These are phyloP conservation scores for Azolla pinnata DNA, from an alignment of 75 land plant species.

Conservation along the genomic window DNA sequence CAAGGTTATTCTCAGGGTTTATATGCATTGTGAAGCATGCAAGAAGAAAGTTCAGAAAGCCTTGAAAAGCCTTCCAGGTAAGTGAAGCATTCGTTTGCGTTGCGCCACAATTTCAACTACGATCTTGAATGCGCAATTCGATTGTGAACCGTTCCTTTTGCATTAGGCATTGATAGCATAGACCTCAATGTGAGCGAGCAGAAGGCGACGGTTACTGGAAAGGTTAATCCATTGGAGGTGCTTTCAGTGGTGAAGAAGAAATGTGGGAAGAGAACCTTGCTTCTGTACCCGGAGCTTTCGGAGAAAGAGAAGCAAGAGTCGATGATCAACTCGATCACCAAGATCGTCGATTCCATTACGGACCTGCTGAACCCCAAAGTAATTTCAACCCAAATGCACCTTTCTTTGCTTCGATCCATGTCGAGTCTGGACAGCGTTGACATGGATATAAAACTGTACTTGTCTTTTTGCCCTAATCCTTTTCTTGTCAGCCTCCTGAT, in stretches of 20 bases:
- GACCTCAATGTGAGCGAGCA: constrained; percentile 32
- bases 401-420: background rate
- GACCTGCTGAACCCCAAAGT: constrained; percentile 7
- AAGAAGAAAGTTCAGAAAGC: constrained; percentile 33
- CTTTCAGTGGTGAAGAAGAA: constrained; percentile 34
- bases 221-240: constrained; percentile 35
- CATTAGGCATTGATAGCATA: constrained; percentile 56
- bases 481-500: constrained; percentile 22
- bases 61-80: constrained; percentile 43
- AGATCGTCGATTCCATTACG: constrained; percentile 3
- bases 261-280: constrained; percentile 35
- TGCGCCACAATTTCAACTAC: too few relatives aligned
- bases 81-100: background rate
- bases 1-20: constrained; percentile 42
- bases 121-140: too few relatives aligned
- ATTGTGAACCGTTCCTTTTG: too few relatives aligned
- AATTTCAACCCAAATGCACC: background rate
- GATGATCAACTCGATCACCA: constrained; percentile 5
- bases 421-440: background rate
- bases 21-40: constrained; percentile 59
- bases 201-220: constrained; percentile 43
- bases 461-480: too few relatives aligned
- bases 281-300: constrained; percentile 36
- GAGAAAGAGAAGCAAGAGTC: constrained; percentile 18
- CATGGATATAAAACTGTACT: background rate